Conservation (phyloP, 23 red algal species). For the Gracilaria gracilis region DNA sequence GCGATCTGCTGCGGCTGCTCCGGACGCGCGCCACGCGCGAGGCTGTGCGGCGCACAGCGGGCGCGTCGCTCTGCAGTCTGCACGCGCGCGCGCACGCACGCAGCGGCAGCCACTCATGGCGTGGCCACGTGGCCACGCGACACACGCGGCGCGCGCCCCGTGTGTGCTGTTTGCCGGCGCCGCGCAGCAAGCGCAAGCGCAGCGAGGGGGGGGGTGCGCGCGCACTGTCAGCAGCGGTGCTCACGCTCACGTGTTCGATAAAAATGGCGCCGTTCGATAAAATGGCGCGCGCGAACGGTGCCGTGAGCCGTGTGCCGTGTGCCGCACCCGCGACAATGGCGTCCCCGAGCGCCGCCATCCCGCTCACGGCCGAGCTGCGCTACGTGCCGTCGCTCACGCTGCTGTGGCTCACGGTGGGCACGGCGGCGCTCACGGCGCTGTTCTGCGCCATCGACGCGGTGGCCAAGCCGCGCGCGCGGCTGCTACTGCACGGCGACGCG, state of each 20-base stretch:
- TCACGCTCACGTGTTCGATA: no score
- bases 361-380: conserved; percentile 8
- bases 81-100: no score
- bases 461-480: conserved; percentile 17
- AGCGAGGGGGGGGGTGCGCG: no score
- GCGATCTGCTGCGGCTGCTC: background rate
- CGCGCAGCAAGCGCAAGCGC: background rate
- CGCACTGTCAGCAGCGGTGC: background rate
- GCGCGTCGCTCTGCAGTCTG: no score
- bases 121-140: no score
- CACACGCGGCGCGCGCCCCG: background rate
- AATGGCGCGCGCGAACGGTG: no score
- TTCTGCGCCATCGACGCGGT: conserved; percentile 36
- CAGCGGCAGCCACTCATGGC: no score
- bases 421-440: conserved; percentile 10
- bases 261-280: no score
- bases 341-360: background rate
- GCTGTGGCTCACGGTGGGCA: conserved; percentile 18
- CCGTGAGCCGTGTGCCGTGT: background rate
- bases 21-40: background rate
- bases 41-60: background rate
- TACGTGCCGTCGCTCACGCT: conserved; percentile 7
- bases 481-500: conserved; percentile 46
- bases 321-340: background rate
- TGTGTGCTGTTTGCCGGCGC: background rate